Evolutionary conservation across 371 early-diverging fungal species (phyloP), one percentile per base, ranked within the genome.

Genomic region (Mucor circinelloides): DNA sequence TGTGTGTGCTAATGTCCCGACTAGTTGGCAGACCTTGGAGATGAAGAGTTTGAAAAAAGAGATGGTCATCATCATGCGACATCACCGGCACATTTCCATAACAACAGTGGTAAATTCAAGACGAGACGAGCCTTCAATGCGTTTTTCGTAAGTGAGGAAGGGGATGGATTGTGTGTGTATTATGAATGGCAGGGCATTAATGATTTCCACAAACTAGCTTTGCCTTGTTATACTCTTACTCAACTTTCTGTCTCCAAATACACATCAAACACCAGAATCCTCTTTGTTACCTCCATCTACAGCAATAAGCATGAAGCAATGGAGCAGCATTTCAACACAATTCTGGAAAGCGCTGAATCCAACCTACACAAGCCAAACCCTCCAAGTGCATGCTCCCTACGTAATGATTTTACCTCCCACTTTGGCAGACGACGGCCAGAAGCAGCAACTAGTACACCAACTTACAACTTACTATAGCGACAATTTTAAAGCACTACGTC

Each of bases 301-400:
- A 19, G 8, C 5, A 25, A 2, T 13, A 12, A 12, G 23, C 25
- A 54, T 25, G 21, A 42, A 64, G 17, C 46, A 46, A 12, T 63
- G 71, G 40, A 23, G 42, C n/a, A 28, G 62, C 27, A 64, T 72
- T 23, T 68, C 80, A 0, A 62, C 52, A 2, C 58, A 67, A 19
- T 79, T 79, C 27, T 79, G 80, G 80, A 36, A 50, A 40, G 58
- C 64, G 9, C 55, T 77, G 46, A 79, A 76, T 31, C 80, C 80
- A 15, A 40, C 64, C 6, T 72, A 72, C 8, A 13, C 10, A 6
- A 23, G 0, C 2, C 19, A 31, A 36, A 25, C 31, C 1, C 10
- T 62, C 9, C 13, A 62, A 32, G n/a, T 62, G 3, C 27, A 34
- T 6, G 28, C 63, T n/a, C 63, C 63, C 27, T 17, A 19, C 23